These are phyloP conservation scores for Leavenworthia alabamica DNA, from an alignment of 345 rosid genomes.

Conservation along the genomic window DNA sequence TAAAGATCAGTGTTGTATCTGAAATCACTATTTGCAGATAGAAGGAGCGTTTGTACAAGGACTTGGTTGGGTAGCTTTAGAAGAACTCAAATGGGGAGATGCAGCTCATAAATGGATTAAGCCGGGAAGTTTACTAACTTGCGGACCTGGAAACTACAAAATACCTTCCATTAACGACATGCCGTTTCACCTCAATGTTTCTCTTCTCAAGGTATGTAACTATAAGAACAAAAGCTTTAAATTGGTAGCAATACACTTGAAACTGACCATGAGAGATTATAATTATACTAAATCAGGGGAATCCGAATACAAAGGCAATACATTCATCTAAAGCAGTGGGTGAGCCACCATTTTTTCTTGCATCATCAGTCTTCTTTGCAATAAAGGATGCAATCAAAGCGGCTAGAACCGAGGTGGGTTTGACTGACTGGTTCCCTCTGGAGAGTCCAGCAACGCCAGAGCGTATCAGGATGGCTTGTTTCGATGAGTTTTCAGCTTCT, in stretches of 20 bases:
- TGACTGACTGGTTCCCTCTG: conserved; percentile 70
- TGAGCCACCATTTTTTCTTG: conserved; percentile 95
- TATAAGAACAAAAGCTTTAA: conserved; percentile 15
- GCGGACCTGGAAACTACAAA: conserved; percentile 89
- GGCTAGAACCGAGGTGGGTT: conserved; percentile 73
- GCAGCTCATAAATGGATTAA: conserved; percentile 78
- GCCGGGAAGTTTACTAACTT: conserved; percentile 67
- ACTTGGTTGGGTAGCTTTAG: conserved; percentile 88
- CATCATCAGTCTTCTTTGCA: conserved; percentile 72
- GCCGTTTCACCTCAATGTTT: conserved; percentile 67
- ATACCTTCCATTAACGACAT: conserved; percentile 85
- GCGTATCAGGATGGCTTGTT: conserved; percentile 88
- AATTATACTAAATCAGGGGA: conserved; percentile 70
- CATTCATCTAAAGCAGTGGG: conserved; percentile 97
- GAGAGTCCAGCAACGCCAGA: conserved; percentile 95
- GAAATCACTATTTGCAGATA: conserved; percentile 39
- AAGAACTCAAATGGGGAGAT: conserved; percentile 98
- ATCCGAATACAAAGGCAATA: conserved; percentile 75
- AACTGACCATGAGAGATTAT: conserved; percentile 3
- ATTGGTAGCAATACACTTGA: conserved; percentile 6
- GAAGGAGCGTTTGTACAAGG: conserved; percentile 98
- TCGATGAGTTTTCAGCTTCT: conserved; percentile 65
- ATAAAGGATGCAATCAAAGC: conserved; percentile 70
- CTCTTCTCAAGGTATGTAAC: conserved; percentile 83
- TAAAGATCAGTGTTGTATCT: background rate